Base-by-base conservation (phyloP, 2,329 filamentous ascomycete genomes). In the Epichloe scottii region DNA sequence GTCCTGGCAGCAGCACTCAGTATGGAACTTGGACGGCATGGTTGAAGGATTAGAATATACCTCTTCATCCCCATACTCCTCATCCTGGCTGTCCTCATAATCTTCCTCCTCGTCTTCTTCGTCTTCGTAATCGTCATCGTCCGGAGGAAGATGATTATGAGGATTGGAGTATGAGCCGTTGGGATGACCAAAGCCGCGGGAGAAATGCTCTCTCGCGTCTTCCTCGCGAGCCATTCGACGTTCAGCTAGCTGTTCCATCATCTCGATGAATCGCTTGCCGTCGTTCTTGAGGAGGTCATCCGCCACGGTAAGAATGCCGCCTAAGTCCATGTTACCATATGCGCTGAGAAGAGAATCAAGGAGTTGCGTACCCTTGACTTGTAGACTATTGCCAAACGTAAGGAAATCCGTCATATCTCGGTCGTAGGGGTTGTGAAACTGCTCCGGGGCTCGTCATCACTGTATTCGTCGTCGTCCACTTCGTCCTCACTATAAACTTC, bases 191-290 rank as follows among this genome's bases (percentile, higher is more conserved):
- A 76, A 79, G 63, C 76, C 75, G 56, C 79, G 76, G 51, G 83
- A 75, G 63, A 82, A 75, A 59, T 79, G 74, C 58, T 80, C 75
- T 55, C 67, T 60, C 39, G 88, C 87, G 65, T 96, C 89, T 70
- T 93, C 90, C 72, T 97, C 91, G 59, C 93, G 85, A 64, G 90
- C 88, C 91, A 98, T 96, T 61, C 93, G 82, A 61, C 91, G 87
- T 71, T 98, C 93, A 38, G 93, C 93, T 61, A 98, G 79, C 71
- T 97, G 91, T 68, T 98, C 93, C 93, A 98, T 98, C 93, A 98
- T 98, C 68, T 98, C 93, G 69, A 98, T 98, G 72, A 98, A 98
- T 65, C 95, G 95, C 70, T 95, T 95, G 62, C 93, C 93, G 69
- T 98, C 93, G 70, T 98, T 98, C 70, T 97, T 97, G 56, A 98